These are phyloP conservation scores for Trichosanthes truncata DNA, from an alignment of 306 rosid species.

Conservation along the genomic window DNA sequence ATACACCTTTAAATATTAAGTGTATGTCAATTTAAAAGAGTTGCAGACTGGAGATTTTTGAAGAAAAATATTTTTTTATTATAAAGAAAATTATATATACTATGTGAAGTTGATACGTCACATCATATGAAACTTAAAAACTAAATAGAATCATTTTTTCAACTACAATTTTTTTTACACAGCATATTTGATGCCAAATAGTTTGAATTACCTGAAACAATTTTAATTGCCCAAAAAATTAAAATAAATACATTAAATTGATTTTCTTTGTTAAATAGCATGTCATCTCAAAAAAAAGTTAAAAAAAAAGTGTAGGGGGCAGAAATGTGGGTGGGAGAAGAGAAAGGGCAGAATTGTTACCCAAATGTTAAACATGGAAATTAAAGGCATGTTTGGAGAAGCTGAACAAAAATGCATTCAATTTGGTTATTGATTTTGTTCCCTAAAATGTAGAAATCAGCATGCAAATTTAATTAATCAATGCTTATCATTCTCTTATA, in stretches of 20 bases:
- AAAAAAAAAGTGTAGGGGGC: not conserved
- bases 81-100: no score
- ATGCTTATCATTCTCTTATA: not conserved
- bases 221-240: no score
- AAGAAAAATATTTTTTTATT: no score
- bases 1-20: no score
- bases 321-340: not conserved
- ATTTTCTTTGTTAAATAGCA: not conserved
- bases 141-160: no score
- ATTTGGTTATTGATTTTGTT: slow-evolving; percentile 11
- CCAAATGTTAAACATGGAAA: not conserved
- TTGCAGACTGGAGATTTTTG: no score
- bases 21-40: no score
- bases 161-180: no score
- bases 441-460: slow-evolving; percentile 11
- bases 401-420: not conserved
- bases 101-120: no score
- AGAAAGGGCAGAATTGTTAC: not conserved
- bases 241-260: not conserved
- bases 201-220: not conserved
- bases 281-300: not conserved
- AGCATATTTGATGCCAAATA: no score
- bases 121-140: no score
- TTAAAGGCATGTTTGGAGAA: not conserved
- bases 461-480: slow-evolving; percentile 7